These are phyloP conservation scores for Ascosphaera aggregata DNA, from an alignment of 2,329 filamentous ascomycete genomes.

Conservation along the genomic window DNA sequence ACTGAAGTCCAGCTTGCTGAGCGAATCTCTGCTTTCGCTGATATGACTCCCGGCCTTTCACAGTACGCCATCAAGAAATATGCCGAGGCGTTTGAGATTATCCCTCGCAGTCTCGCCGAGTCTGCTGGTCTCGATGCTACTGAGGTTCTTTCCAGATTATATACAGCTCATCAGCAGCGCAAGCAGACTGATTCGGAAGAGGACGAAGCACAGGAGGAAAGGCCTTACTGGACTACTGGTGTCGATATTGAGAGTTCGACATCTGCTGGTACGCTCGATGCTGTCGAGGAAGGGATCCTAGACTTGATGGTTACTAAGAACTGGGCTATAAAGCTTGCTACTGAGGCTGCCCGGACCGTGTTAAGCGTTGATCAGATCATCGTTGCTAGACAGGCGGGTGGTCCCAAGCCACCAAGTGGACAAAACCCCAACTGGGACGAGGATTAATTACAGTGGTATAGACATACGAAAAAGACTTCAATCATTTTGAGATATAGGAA, in stretches of 20 bases:
- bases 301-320: slow-evolving; percentile 81
- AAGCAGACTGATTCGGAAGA: slow-evolving; percentile 20
- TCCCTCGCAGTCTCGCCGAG: slow-evolving; percentile 89
- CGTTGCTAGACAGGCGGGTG: slow-evolving; percentile 87
- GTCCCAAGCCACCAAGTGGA: slow-evolving; percentile 71
- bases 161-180: slow-evolving; percentile 59
- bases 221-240: slow-evolving; percentile 70
- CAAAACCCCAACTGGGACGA: slow-evolving; percentile 67
- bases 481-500: no score
- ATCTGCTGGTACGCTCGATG: slow-evolving; percentile 59
- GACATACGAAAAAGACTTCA: no score
- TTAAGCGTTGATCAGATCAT: slow-evolving; percentile 98
- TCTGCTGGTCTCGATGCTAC: slow-evolving; percentile 94
- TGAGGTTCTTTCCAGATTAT: slow-evolving; percentile 80
- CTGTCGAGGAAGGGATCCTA: slow-evolving; percentile 68
- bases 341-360: slow-evolving; percentile 80
- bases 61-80: slow-evolving; percentile 98
- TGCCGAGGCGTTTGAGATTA: slow-evolving; percentile 89
- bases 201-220: slow-evolving; percentile 43
- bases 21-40: slow-evolving; percentile 70
- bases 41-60: slow-evolving; percentile 76
- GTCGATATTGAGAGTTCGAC: slow-evolving; percentile 86
- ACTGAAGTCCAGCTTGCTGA: slow-evolving; percentile 88
- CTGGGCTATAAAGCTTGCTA: slow-evolving; percentile 94
- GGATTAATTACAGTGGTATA: slow-evolving; percentile 30